These are phyloP conservation scores for Gnaphalium uliginosum DNA, from an alignment of 129 eudicot genomes.

Conservation along the genomic window DNA sequence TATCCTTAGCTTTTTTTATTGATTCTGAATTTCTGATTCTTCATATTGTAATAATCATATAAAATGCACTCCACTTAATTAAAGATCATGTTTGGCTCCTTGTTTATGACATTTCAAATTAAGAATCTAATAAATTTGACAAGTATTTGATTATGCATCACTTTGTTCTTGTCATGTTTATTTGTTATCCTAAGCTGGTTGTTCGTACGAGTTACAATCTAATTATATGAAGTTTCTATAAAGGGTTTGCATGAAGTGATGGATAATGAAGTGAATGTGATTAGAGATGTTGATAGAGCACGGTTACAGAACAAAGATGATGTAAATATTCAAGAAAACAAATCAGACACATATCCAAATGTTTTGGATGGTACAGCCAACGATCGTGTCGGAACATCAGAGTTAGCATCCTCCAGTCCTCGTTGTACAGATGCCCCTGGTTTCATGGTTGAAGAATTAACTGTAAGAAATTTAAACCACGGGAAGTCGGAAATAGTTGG, in stretches of 20 bases:
- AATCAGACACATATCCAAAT: conserved; percentile 38
- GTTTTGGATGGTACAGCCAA: conserved; percentile 42
- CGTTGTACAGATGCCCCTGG: conserved; percentile 48
- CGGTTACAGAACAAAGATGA: conserved; percentile 48
- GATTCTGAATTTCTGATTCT: neutral
- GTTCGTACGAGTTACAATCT: neutral
- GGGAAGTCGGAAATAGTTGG: conserved; percentile 52
- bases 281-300: conserved; percentile 36
- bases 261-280: conserved; percentile 50
- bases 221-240: conserved; percentile 25
- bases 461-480: conserved; percentile 48
- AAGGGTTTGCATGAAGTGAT: conserved; percentile 47
- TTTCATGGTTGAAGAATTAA: conserved; percentile 70
- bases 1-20: neutral
- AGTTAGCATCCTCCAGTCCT: conserved; percentile 62
- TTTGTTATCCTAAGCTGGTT: neutral
- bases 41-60: neutral
- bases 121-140: neutral
- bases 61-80: neutral
- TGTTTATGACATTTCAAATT: conserved; percentile 1
- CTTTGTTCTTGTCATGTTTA: neutral
- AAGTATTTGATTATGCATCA: neutral
- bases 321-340: conserved; percentile 39
- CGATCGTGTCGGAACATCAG: conserved; percentile 53
- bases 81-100: neutral